A percentile compares a stretch with the other conserved stretches of the same genome.
phyloP scores from a whole-genome alignment of 73 alveolate genomes.

The Diophrys sp. region DNA sequence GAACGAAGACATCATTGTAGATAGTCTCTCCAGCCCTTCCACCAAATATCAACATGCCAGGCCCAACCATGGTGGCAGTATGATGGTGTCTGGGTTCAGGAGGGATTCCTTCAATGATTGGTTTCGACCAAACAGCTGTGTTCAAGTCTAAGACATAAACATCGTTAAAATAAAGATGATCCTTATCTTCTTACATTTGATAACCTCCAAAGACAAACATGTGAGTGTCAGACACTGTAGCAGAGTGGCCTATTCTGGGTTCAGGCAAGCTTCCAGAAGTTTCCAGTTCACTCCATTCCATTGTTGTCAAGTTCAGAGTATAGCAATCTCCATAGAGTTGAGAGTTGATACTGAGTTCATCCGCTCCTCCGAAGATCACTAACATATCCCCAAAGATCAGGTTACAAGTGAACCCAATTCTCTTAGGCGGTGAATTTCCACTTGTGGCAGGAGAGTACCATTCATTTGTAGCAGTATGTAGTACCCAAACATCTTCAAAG shows the following conservation, averaged over 20 bases:
- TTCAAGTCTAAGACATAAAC: constrained; percentile 12
- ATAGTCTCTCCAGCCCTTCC: constrained; percentile 17
- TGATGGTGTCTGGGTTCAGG: constrained; percentile 22
- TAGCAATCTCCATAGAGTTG: constrained; percentile 34
- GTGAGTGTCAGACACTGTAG: constrained; percentile 30
- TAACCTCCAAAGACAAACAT: constrained; percentile 54
- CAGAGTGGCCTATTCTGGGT: constrained; percentile 53
- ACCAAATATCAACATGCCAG: constrained; percentile 9
- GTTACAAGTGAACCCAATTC: constrained; percentile 13
- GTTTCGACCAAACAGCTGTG: constrained; percentile 4
- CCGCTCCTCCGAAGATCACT: constrained; percentile 13
- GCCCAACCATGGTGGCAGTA: constrained; percentile 21
- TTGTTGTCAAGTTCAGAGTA: constrained; percentile 48
- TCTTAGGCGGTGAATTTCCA: constrained; percentile 49
- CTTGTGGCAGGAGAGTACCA: constrained; percentile 45
- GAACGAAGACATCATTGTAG: constrained; percentile 13
- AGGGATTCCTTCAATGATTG: constrained; percentile 1
- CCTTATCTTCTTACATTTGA: constrained; percentile 66
- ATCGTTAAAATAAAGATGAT: constrained; percentile 29
- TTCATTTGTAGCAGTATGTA: constrained; percentile 30
- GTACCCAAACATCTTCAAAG: constrained; percentile 48
- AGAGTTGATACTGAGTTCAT: background rate
- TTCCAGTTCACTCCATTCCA: constrained; percentile 48
- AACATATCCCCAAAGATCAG: constrained; percentile 8
- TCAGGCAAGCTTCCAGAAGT: constrained; percentile 29